Evolutionary conservation across 2,329 filamentous ascomycete genomes (phyloP).

Genomic region (Mariannaea sp.): DNA sequence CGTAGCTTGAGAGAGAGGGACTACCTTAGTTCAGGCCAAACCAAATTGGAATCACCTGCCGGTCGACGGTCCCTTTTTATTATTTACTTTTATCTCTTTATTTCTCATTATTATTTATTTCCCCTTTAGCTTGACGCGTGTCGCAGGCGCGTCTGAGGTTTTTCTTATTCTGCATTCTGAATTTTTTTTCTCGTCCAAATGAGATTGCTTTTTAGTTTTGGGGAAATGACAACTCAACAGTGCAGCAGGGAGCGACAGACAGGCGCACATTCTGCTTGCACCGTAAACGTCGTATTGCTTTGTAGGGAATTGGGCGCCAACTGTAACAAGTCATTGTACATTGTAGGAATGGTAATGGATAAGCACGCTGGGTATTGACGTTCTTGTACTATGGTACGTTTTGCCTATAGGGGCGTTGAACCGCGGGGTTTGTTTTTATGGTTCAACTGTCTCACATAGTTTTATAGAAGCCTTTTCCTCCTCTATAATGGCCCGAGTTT

Average conservation of each 20-base stretch:
- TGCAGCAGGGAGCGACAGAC: neutral
- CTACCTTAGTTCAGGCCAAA: neutral
- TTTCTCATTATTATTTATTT: too few relatives aligned
- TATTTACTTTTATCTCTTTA: constrained; percentile 4
- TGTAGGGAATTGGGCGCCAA: constrained; percentile 8
- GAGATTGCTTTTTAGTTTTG: neutral
- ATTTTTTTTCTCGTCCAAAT: neutral
- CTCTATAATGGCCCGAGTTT: too few relatives aligned
- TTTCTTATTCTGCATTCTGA: neutral
- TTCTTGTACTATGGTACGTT: too few relatives aligned
- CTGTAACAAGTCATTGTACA: neutral
- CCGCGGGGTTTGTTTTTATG: constrained; percentile 23
- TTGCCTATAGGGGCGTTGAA: too few relatives aligned
- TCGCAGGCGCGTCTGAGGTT: constrained; percentile 5
- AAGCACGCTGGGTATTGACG: too few relatives aligned
- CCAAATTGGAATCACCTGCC: neutral
- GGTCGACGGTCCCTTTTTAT: constrained; percentile 2
- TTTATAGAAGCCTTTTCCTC: too few relatives aligned
- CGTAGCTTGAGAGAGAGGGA: too few relatives aligned
- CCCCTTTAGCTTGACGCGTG: constrained; percentile 15
- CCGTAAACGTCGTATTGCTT: neutral
- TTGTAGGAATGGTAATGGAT: neutral
- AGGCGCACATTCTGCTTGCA: neutral
- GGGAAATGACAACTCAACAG: neutral
- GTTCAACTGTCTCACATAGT: too few relatives aligned